These are phyloP conservation scores for Annulohypoxylon moriforme DNA, from an alignment of 495 filamentous ascomycete genomes.

Conservation along the genomic window DNA sequence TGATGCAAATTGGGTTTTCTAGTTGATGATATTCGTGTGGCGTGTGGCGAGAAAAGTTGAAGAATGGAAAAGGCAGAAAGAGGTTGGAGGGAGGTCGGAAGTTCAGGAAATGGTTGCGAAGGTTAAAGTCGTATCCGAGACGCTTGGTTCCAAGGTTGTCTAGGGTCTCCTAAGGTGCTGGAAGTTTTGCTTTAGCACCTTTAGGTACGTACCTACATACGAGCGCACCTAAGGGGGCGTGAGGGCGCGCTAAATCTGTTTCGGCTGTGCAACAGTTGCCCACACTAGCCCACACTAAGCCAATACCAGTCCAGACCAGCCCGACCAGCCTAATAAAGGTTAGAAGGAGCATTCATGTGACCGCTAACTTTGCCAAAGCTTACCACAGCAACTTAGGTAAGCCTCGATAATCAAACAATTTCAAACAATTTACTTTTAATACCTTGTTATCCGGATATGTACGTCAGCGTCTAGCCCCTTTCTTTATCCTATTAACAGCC, in stretches of 20 bases:
- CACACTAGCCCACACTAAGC: background rate
- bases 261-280: slow-evolving; percentile 20
- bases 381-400: background rate
- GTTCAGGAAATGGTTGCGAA: slow-evolving; percentile 42
- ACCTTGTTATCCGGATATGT: slow-evolving; percentile 1
- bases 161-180: slow-evolving; percentile 11
- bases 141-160: slow-evolving; percentile 36
- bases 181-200: slow-evolving; percentile 13
- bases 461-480: slow-evolving; percentile 8
- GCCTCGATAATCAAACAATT: background rate
- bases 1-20: slow-evolving; percentile 25
- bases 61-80: slow-evolving; percentile 21
- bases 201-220: slow-evolving; percentile 17
- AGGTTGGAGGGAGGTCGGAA: slow-evolving; percentile 45
- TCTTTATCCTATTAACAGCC: slow-evolving; percentile 14
- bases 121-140: slow-evolving; percentile 44
- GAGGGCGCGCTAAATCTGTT: slow-evolving; percentile 13
- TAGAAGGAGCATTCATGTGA: slow-evolving; percentile 4
- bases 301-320: background rate
- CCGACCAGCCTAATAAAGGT: background rate
- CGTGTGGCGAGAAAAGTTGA: slow-evolving; percentile 33
- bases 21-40: slow-evolving; percentile 39
- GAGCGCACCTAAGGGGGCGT: slow-evolving; percentile 19
- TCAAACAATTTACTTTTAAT: background rate
- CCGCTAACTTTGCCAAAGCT: background rate